Evolutionary conservation across 345 rosid species (phyloP).

Genomic region (Populus davidiana): DNA sequence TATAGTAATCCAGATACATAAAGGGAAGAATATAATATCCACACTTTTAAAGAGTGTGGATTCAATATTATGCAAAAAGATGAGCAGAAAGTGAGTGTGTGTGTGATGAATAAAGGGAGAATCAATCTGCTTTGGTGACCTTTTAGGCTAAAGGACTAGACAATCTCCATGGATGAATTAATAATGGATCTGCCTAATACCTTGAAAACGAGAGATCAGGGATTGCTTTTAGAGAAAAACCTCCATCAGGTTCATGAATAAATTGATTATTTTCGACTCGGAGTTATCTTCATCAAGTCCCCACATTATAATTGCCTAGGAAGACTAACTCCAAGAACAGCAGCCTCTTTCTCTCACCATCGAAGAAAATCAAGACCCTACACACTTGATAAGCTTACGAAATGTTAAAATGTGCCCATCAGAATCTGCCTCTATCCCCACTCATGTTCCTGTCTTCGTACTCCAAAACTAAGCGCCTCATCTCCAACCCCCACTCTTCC

Average conservation of each 20-base stretch:
- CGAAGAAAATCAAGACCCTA: neutral
- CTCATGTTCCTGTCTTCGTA: constrained; percentile 28
- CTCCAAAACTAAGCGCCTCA: constrained; percentile 24
- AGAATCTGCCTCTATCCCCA: constrained; percentile 16
- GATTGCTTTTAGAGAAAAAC: neutral
- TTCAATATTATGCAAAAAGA: too few relatives aligned
- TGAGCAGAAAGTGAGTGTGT: too few relatives aligned
- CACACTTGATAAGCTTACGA: neutral
- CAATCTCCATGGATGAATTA: neutral
- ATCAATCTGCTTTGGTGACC: neutral
- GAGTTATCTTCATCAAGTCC: neutral
- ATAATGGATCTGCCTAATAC: constrained; percentile 20
- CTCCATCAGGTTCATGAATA: constrained; percentile 10
- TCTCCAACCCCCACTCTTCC: constrained; percentile 19
- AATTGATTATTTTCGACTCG: constrained; percentile 11
- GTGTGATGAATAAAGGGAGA: neutral
- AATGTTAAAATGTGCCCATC: constrained; percentile 17
- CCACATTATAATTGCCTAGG: neutral
- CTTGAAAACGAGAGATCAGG: constrained; percentile 24
- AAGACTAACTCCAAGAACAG: neutral
- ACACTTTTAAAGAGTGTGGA: too few relatives aligned
- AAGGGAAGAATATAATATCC: too few relatives aligned
- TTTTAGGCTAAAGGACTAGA: constrained; percentile 3
- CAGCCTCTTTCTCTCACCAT: neutral
- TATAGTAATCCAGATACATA: too few relatives aligned